phyloP scores from a whole-genome alignment of 805 yeast species.

The Yamadazyma nakazawae region DNA sequence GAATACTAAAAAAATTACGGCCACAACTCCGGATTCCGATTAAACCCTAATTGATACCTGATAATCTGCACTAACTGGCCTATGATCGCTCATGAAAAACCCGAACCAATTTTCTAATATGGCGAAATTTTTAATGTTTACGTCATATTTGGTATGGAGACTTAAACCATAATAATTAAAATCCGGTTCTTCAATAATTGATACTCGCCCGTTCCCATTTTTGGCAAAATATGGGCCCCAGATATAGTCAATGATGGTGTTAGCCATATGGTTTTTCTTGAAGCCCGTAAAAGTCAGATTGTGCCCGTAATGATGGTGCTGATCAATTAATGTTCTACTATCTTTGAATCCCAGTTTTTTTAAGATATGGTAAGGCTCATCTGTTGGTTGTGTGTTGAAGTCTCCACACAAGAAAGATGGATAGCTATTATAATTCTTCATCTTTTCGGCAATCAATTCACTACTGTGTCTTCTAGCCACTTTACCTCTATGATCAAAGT shows the following conservation, averaged over 20 bases:
- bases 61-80: slow-evolving; percentile 33
- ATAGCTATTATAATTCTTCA: slow-evolving; percentile 27
- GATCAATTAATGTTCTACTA: slow-evolving; percentile 29
- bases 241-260: slow-evolving; percentile 42
- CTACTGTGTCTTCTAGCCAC: slow-evolving; percentile 35
- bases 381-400: slow-evolving; percentile 40
- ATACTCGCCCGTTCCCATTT: slow-evolving; percentile 17
- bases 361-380: slow-evolving; percentile 40
- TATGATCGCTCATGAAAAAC: slow-evolving; percentile 38
- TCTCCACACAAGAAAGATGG: slow-evolving; percentile 43
- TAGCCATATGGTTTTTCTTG: slow-evolving; percentile 24
- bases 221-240: slow-evolving; percentile 36
- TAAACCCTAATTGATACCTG: slow-evolving; percentile 3
- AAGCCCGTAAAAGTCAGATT: slow-evolving; percentile 50
- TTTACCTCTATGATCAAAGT: slow-evolving; percentile 41
- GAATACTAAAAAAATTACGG: background rate
- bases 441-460: slow-evolving; percentile 31
- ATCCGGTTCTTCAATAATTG: slow-evolving; percentile 4
- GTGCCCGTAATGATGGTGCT: slow-evolving; percentile 38
- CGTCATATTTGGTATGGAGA: slow-evolving; percentile 19
- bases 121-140: slow-evolving; percentile 34
- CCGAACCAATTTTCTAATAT: slow-evolving; percentile 35
- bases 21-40: background rate
- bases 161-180: slow-evolving; percentile 13
- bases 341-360: slow-evolving; percentile 26